These are phyloP conservation scores for Austroboletus rostrupii DNA, from an alignment of 1,284 basidiomycete genomes.

Conservation along the genomic window DNA sequence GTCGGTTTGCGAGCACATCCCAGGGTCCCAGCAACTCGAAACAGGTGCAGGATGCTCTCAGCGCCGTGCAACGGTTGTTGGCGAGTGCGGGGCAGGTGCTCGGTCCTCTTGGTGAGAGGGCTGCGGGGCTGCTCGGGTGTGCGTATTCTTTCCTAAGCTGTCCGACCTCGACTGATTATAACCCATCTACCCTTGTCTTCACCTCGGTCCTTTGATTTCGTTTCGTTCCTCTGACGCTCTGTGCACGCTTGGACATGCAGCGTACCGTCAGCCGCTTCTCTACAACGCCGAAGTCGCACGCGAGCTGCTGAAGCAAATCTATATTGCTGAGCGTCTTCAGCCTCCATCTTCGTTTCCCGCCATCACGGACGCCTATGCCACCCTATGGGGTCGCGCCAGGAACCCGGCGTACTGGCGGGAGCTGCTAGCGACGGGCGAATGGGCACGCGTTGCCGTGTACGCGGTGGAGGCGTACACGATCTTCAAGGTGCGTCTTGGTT, in stretches of 20 bases:
- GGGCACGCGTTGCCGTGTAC: constrained; percentile 78
- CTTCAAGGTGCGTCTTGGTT: constrained; percentile 58
- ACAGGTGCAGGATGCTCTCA: constrained; percentile 65
- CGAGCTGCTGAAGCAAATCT: constrained; percentile 88
- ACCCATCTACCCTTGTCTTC: background rate
- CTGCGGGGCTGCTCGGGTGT: constrained; percentile 65
- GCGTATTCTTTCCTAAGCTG: constrained; percentile 28
- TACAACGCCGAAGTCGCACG: constrained; percentile 85
- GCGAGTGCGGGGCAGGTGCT: constrained; percentile 51
- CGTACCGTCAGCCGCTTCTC: constrained; percentile 76
- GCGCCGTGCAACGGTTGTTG: constrained; percentile 54
- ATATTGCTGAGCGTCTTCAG: constrained; percentile 82
- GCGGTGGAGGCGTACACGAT: constrained; percentile 87
- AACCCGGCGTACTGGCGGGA: constrained; percentile 71
- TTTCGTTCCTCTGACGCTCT: background rate
- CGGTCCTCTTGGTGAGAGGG: constrained; percentile 58
- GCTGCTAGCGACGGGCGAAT: constrained; percentile 70
- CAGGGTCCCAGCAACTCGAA: constrained; percentile 47
- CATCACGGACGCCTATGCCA: constrained; percentile 68
- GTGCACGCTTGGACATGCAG: constrained; percentile 38
- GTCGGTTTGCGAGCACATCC: constrained; percentile 23
- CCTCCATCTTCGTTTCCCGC: constrained; percentile 70
- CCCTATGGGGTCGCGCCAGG: constrained; percentile 66
- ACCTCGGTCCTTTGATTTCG: background rate
- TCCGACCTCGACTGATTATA: constrained; percentile 5